Conservation (phyloP, 2,329 filamentous ascomycete species). For the Pyricularia sp. region DNA sequence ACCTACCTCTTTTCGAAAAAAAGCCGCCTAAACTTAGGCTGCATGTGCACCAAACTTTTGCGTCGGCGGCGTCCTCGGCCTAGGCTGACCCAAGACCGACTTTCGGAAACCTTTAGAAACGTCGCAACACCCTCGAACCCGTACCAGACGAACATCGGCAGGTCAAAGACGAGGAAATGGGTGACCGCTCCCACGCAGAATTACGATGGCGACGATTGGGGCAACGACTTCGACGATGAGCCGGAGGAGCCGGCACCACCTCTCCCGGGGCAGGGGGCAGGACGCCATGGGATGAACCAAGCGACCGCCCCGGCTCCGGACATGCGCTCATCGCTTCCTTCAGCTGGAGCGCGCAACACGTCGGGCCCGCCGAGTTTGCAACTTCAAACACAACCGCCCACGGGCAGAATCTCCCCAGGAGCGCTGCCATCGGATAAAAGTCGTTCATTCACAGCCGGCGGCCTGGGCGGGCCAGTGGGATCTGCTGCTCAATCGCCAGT, state of each 20-base stretch:
- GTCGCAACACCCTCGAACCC: constrained; percentile 12
- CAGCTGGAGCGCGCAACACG: background rate
- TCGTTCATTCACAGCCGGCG: background rate
- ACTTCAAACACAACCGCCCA: constrained; percentile 9
- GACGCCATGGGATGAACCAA: background rate
- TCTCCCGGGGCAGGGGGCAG: background rate
- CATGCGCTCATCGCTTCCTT: background rate
- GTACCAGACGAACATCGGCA: constrained; percentile 78
- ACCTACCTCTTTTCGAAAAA: background rate
- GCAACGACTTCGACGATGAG: constrained; percentile 52
- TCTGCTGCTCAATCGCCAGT: background rate
- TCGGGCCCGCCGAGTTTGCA: constrained; percentile 12
- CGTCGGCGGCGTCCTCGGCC: background rate
- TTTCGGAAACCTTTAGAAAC: background rate
- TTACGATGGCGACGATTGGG: constrained; percentile 94
- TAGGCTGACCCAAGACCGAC: background rate
- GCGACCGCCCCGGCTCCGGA: background rate
- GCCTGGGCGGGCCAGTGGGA: background rate
- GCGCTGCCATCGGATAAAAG: background rate
- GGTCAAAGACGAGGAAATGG: constrained; percentile 90
- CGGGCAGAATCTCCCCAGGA: background rate
- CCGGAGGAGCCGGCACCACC: constrained; percentile 28
- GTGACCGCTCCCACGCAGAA: constrained; percentile 73
- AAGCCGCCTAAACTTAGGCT: background rate
- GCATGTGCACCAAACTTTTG: background rate